These are phyloP conservation scores for Oryza punctata DNA, from an alignment of 176 grass and related monocot species.

Conservation along the genomic window DNA sequence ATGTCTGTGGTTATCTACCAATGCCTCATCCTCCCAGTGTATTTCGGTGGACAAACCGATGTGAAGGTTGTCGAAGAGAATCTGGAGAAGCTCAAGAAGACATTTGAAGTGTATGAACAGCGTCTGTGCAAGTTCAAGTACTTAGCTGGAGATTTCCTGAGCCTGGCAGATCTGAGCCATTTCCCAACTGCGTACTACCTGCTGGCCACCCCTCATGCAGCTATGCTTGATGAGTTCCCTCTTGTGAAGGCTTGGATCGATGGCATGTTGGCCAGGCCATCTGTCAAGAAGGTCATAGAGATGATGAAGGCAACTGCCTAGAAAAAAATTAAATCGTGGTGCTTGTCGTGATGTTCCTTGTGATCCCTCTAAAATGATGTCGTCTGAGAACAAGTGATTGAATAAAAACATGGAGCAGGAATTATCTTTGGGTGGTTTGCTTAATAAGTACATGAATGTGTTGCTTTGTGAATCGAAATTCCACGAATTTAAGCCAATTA, in stretches of 20 bases:
- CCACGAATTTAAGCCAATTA: not conserved
- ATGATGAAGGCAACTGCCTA: slow-evolving; percentile 7
- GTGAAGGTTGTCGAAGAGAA: not conserved
- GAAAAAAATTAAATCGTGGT: not conserved
- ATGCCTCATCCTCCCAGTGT: slow-evolving; percentile 11
- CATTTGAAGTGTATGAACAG: not conserved
- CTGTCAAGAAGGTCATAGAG: not conserved
- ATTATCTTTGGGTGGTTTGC: not conserved
- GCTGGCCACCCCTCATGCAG: not conserved
- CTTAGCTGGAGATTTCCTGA: slow-evolving; percentile 13
- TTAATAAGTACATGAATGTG: not conserved
- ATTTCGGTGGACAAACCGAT: not conserved
- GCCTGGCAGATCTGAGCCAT: slow-evolving; percentile 28
- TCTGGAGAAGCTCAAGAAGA: not conserved
- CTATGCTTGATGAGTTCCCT: not conserved
- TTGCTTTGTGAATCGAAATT: not conserved
- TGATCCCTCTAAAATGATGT: not conserved
- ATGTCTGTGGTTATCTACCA: slow-evolving; percentile 10
- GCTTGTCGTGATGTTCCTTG: not conserved
- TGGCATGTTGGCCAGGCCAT: not conserved
- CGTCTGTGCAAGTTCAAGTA: not conserved
- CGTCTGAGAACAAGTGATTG: not conserved
- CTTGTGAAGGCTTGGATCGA: not conserved
- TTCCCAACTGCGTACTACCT: not conserved
- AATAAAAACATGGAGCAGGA: not conserved